Evolutionary conservation across 2,329 filamentous ascomycete genomes (phyloP).

Genomic region (Exophiala sideris): DNA sequence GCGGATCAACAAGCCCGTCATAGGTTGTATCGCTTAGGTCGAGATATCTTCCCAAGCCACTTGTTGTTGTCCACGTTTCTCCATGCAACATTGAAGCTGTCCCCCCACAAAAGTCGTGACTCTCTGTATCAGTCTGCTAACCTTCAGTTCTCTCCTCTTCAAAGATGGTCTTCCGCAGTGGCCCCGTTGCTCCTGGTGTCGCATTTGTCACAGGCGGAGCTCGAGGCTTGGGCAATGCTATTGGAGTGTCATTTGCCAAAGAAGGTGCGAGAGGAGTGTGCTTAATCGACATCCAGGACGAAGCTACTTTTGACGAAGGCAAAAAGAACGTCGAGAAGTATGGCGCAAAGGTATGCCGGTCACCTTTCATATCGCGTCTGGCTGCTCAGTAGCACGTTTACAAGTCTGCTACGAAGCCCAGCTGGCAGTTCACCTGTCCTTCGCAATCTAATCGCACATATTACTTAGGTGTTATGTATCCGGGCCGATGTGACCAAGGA

Average conservation of each 20-base stretch:
- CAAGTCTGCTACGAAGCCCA: background rate
- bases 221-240: slow-evolving; percentile 36
- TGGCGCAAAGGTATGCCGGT: slow-evolving; percentile 10
- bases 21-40: too few relatives aligned
- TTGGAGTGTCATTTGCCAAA: slow-evolving; percentile 33
- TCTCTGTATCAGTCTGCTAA: background rate
- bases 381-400: background rate
- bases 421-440: background rate
- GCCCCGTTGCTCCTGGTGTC: slow-evolving; percentile 16
- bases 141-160: background rate
- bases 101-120: too few relatives aligned
- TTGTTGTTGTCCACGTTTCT: too few relatives aligned
- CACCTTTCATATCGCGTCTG: too few relatives aligned
- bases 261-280: slow-evolving; percentile 39
- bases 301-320: slow-evolving; percentile 14
- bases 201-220: slow-evolving; percentile 40
- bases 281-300: slow-evolving; percentile 28
- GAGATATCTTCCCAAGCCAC: too few relatives aligned
- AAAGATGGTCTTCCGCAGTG: slow-evolving; percentile 17
- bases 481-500: slow-evolving; percentile 24
- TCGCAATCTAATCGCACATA: too few relatives aligned
- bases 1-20: too few relatives aligned
- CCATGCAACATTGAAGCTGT: too few relatives aligned
- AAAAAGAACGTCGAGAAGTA: slow-evolving; percentile 18
- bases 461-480: slow-evolving; percentile 9